phyloP scores from a whole-genome alignment of 352 stramenopile species.

The Globisporangium okanoganense region DNA sequence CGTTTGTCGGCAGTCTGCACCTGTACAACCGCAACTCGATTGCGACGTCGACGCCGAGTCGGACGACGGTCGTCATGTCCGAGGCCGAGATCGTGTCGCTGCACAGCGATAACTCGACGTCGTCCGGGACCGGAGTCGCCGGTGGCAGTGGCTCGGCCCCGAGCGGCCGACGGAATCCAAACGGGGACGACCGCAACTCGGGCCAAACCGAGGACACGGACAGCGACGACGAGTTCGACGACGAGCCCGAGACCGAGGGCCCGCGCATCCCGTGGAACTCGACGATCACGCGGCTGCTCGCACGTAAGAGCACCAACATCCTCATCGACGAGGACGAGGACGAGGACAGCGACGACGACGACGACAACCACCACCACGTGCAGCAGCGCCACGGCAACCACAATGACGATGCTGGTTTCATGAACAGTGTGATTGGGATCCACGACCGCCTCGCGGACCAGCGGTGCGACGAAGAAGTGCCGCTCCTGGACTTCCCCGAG shows the following conservation, averaged over 20 bases:
- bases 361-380: background rate
- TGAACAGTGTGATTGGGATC: background rate
- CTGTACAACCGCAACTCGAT: conserved; percentile 21
- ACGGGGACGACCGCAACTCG: conserved; percentile 2
- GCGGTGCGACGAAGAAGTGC: conserved; percentile 29
- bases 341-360: conserved; percentile 33
- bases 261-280: conserved; percentile 41
- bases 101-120: conserved; percentile 2
- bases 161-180: background rate
- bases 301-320: conserved; percentile 49
- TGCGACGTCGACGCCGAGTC: conserved; percentile 14
- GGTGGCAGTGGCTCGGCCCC: background rate
- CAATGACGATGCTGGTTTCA: background rate
- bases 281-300: conserved; percentile 38
- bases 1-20: conserved; percentile 18
- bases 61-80: conserved; percentile 15
- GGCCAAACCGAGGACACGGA: conserved; percentile 26
- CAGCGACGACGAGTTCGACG: conserved; percentile 20
- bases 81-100: conserved; percentile 15
- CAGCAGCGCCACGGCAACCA: conserved; percentile 1
- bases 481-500: conserved; percentile 47
- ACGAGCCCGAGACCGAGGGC: conserved; percentile 29
- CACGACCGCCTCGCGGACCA: conserved; percentile 11
- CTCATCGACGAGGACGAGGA: conserved; percentile 57
- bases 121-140: no score